Evolutionary conservation across 345 rosid species (phyloP).

Genomic region (Stellera chamaejasme): DNA sequence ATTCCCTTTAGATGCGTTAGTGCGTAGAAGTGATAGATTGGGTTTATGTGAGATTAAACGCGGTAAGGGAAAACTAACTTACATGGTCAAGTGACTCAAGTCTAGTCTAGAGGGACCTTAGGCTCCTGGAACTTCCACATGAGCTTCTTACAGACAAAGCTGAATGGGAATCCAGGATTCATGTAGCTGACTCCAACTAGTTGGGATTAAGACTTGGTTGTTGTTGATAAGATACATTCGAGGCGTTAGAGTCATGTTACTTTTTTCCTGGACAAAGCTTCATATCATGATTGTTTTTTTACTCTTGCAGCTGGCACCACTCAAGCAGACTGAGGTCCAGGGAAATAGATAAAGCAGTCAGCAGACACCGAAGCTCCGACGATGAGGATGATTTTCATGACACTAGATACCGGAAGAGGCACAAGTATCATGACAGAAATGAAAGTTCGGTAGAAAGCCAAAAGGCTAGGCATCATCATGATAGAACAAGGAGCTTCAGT

Average conservation of each 20-base stretch:
- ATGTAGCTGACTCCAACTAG: neutral
- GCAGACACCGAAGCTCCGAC: conserved; percentile 19
- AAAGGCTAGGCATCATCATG: conserved; percentile 11
- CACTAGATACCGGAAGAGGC: conserved; percentile 9
- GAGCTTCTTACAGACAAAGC: neutral
- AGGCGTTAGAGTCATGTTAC: neutral
- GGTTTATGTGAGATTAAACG: too few species aligned
- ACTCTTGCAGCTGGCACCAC: conserved; percentile 29
- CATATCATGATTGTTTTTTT: conserved; percentile 3
- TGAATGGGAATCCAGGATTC: neutral
- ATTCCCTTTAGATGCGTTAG: too few species aligned
- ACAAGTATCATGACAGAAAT: conserved; percentile 3
- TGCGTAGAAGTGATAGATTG: too few species aligned
- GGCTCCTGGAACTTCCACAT: neutral
- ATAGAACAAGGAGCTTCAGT: conserved; percentile 21
- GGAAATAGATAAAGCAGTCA: conserved; percentile 18
- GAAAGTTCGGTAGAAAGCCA: conserved; percentile 9
- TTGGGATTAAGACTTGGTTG: neutral
- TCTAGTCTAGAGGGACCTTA: neutral
- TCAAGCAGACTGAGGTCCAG: conserved; percentile 45
- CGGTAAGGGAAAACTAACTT: too few species aligned
- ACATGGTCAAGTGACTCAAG: too few species aligned
- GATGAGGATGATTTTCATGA: conserved; percentile 17
- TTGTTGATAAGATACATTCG: neutral
- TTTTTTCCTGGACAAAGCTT: neutral